Evolutionary conservation across 441 rosid species (phyloP).

Genomic region (Mallotus repandus): DNA sequence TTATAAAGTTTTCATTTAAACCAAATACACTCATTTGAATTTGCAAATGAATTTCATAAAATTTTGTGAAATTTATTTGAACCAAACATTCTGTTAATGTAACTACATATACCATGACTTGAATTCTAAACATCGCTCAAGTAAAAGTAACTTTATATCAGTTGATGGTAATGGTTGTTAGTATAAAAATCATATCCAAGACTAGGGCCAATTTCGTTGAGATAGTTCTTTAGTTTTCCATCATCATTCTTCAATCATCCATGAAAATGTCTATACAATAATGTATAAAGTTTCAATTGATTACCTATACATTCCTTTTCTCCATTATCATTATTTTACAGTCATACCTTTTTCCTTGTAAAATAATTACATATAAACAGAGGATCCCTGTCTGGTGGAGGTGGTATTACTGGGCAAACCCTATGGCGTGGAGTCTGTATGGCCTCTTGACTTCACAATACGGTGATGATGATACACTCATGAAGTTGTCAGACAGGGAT

Average conservation of each 20-base stretch:
- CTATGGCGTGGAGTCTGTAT: constrained; percentile 87
- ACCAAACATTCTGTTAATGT: too few species aligned
- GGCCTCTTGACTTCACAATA: constrained; percentile 87
- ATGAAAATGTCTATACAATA: too few species aligned
- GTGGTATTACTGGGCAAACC: constrained; percentile 99
- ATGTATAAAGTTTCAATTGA: too few species aligned
- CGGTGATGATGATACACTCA: constrained; percentile 49
- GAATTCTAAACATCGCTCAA: too few species aligned
- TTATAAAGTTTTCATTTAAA: too few species aligned
- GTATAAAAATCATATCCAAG: background rate
- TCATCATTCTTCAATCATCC: background rate
- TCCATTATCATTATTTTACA: too few species aligned
- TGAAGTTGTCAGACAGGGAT: constrained; percentile 64
- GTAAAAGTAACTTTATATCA: background rate
- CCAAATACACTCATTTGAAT: too few species aligned
- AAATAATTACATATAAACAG: constrained; percentile 35
- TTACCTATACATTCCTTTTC: too few species aligned
- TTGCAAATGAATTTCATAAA: too few species aligned
- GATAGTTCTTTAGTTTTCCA: background rate
- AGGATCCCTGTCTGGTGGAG: constrained; percentile 99
- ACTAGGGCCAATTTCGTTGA: background rate
- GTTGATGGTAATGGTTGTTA: too few species aligned
- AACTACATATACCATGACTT: too few species aligned
- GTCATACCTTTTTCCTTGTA: background rate
- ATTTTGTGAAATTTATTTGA: too few species aligned